Evolutionary conservation across 129 eudicot species (phyloP).

Genomic region (Artemisia tridentata): DNA sequence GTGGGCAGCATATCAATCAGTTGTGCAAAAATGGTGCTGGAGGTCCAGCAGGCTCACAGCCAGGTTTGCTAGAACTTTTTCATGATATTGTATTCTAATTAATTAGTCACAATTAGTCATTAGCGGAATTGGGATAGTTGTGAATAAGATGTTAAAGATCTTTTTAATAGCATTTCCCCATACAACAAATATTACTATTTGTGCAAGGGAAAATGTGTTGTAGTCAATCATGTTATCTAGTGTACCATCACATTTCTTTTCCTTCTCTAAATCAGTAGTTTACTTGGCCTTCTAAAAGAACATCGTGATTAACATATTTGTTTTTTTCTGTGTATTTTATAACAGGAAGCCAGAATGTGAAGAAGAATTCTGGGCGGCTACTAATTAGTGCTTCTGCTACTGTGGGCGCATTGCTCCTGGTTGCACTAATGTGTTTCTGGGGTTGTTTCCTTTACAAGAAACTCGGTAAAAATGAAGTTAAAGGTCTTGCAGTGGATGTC

Average conservation of each 20-base stretch:
- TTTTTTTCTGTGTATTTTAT: conserved; percentile 13
- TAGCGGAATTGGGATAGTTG: not conserved
- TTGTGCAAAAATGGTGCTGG: conserved; percentile 56
- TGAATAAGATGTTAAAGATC: too few relatives aligned
- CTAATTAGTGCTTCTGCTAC: conserved; percentile 93
- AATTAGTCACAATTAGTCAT: not conserved
- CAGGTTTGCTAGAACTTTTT: conserved; percentile 41
- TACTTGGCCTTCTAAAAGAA: not conserved
- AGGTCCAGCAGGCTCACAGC: conserved; percentile 50
- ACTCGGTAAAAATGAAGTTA: conserved; percentile 77
- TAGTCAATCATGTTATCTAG: too few relatives aligned
- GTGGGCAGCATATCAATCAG: conserved; percentile 71
- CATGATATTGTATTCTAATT: conserved; percentile 16
- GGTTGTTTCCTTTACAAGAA: conserved; percentile 94
- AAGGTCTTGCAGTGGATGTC: conserved; percentile 77
- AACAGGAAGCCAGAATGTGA: conserved; percentile 55
- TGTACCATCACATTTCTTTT: too few relatives aligned
- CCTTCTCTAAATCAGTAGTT: too few relatives aligned
- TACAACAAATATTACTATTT: too few relatives aligned
- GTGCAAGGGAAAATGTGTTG: too few relatives aligned
- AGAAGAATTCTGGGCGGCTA: conserved; percentile 89
- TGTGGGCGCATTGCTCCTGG: conserved; percentile 87
- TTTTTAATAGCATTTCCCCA: too few relatives aligned
- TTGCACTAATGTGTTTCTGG: conserved; percentile 99
- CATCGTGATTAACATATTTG: not conserved